phyloP scores from a whole-genome alignment of 805 yeast species.

The Metschnikowia cubensis region DNA sequence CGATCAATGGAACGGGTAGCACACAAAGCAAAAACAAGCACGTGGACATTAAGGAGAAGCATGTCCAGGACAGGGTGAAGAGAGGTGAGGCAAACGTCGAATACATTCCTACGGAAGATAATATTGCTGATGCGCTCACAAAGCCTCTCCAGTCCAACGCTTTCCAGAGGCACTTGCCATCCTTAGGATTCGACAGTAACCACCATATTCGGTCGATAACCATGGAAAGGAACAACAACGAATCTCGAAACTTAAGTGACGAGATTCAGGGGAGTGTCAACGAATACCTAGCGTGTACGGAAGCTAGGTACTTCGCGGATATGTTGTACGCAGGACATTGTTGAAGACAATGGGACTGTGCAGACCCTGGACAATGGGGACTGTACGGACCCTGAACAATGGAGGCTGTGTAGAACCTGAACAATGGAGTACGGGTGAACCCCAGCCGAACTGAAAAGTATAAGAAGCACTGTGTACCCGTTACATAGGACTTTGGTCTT shows the following conservation, averaged over 20 bases:
- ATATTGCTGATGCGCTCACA: background rate
- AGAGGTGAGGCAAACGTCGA: background rate
- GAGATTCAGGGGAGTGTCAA: background rate
- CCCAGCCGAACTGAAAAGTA: no score
- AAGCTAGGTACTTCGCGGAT: no score
- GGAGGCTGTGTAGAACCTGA: no score
- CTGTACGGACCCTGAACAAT: no score
- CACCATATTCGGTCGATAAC: background rate
- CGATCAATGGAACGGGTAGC: background rate
- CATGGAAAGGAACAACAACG: background rate
- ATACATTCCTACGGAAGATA: background rate
- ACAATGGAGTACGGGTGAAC: no score
- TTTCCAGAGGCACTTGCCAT: background rate
- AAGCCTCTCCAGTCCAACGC: background rate
- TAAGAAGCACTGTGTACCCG: no score
- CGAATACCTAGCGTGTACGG: no score
- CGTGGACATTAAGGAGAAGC: background rate
- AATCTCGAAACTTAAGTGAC: background rate
- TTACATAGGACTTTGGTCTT: no score
- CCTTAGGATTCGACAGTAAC: background rate
- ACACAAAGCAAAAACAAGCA: background rate
- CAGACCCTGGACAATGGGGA: no score
- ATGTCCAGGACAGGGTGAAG: background rate
- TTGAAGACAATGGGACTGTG: no score
- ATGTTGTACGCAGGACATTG: no score